Conservation (phyloP, 148 eudicot genomes). For the Polygonum aviculare region DNA sequence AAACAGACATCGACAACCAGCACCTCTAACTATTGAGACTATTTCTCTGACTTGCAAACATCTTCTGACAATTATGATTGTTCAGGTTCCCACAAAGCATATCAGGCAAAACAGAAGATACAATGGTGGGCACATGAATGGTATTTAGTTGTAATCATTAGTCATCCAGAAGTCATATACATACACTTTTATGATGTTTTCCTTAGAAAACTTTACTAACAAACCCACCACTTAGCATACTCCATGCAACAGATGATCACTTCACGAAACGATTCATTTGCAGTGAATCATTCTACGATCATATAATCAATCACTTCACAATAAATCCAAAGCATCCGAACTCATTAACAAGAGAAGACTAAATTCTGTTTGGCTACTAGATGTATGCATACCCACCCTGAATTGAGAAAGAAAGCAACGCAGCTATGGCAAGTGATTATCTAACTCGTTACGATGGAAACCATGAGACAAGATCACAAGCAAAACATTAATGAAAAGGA, state of each 20-base stretch:
- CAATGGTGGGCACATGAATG: background rate
- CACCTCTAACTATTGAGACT: background rate
- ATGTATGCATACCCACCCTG: background rate
- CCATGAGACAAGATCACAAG: slow-evolving; percentile 1
- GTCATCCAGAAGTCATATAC: background rate
- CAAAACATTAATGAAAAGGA: background rate
- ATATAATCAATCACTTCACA: background rate
- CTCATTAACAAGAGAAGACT: background rate
- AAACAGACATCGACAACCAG: background rate
- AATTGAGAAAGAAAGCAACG: background rate
- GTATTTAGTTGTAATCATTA: background rate
- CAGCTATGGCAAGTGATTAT: background rate
- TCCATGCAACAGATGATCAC: background rate
- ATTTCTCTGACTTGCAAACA: background rate
- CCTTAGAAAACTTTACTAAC: background rate
- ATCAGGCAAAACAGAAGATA: background rate
- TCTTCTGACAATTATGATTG: background rate
- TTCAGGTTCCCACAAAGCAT: background rate
- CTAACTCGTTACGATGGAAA: background rate
- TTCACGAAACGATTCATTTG: background rate
- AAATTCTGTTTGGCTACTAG: background rate
- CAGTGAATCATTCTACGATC: background rate
- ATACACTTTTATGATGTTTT: background rate
- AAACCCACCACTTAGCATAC: background rate
- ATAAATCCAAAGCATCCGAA: background rate